A percentile compares a stretch with the other conserved stretches of the same genome.
phyloP scores from a whole-genome alignment of 352 stramenopile genomes.

The Halophytophthora polymorphica region DNA sequence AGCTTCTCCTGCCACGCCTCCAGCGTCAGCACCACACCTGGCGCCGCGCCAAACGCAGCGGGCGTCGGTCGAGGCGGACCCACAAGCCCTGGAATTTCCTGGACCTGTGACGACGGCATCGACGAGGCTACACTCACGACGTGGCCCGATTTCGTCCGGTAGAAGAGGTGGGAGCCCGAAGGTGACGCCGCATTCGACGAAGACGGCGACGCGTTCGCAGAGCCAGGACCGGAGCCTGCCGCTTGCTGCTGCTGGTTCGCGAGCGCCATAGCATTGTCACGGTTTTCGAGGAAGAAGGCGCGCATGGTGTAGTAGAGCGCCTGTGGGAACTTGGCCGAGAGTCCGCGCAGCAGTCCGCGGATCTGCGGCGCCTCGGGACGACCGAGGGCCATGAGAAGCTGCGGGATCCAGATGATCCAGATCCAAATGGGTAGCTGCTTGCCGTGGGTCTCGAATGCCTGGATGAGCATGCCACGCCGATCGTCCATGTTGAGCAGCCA shows the following conservation, averaged over 20 bases:
- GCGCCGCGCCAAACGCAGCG: slow-evolving; percentile 63
- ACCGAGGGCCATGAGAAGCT: slow-evolving; percentile 94
- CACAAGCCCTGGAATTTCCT: slow-evolving; percentile 74
- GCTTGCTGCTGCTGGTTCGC: slow-evolving; percentile 34
- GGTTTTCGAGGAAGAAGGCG: slow-evolving; percentile 97
- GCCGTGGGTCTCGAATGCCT: slow-evolving; percentile 92
- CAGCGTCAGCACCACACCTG: slow-evolving; percentile 60
- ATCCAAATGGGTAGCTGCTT: slow-evolving; percentile 96
- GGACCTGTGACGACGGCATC: slow-evolving; percentile 54
- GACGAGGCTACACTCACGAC: slow-evolving; percentile 68
- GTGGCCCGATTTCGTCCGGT: slow-evolving; percentile 76
- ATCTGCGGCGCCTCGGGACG: slow-evolving; percentile 90
- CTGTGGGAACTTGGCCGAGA: slow-evolving; percentile 95
- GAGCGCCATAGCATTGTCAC: slow-evolving; percentile 82
- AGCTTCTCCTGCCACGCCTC: slow-evolving; percentile 73
- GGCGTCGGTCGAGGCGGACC: slow-evolving; percentile 57
- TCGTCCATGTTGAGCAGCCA: slow-evolving; percentile 91
- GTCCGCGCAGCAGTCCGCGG: slow-evolving; percentile 69
- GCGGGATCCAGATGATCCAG: slow-evolving; percentile 98
- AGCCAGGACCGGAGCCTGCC: slow-evolving; percentile 4
- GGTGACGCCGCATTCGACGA: slow-evolving; percentile 19
- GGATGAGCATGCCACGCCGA: slow-evolving; percentile 60
- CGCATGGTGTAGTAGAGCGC: slow-evolving; percentile 98
- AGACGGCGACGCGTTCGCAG: slow-evolving; percentile 22
- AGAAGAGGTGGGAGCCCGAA: slow-evolving; percentile 46